phyloP scores from a whole-genome alignment of 129 eudicot genomes.

The Solidago caesia region DNA sequence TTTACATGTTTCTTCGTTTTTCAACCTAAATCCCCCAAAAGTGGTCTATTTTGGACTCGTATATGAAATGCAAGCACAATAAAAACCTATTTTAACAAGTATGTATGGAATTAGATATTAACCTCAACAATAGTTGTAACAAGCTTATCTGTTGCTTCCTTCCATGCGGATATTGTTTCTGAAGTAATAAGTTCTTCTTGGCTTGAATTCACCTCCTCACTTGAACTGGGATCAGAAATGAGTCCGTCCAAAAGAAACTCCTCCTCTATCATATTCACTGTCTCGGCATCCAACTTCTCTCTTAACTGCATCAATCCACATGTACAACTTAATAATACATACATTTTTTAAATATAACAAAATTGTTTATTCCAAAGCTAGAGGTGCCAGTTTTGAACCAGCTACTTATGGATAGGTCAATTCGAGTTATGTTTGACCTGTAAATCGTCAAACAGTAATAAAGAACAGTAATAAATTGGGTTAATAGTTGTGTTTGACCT shows the following conservation, averaged over 20 bases:
- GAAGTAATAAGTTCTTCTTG: slow-evolving; percentile 39
- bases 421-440: not conserved
- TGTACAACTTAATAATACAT: slow-evolving; percentile 1
- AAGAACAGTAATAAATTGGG: not conserved
- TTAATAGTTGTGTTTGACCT: no score
- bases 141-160: slow-evolving; percentile 53
- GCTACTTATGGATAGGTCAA: not conserved
- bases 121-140: slow-evolving; percentile 51
- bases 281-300: slow-evolving; percentile 56
- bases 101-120: slow-evolving; percentile 9
- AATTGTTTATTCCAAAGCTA: slow-evolving; percentile 38
- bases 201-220: slow-evolving; percentile 54
- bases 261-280: slow-evolving; percentile 56
- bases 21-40: not conserved
- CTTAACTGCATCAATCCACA: slow-evolving; percentile 50
- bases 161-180: slow-evolving; percentile 56
- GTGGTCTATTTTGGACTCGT: not conserved
- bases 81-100: not conserved
- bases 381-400: not conserved
- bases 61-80: not conserved
- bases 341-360: not conserved
- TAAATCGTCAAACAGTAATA: not conserved
- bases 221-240: slow-evolving; percentile 44
- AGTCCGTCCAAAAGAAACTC: slow-evolving; percentile 59
- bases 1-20: not conserved